phyloP scores from a whole-genome alignment of 2,329 filamentous ascomycete genomes.

The Fusarium poae region DNA sequence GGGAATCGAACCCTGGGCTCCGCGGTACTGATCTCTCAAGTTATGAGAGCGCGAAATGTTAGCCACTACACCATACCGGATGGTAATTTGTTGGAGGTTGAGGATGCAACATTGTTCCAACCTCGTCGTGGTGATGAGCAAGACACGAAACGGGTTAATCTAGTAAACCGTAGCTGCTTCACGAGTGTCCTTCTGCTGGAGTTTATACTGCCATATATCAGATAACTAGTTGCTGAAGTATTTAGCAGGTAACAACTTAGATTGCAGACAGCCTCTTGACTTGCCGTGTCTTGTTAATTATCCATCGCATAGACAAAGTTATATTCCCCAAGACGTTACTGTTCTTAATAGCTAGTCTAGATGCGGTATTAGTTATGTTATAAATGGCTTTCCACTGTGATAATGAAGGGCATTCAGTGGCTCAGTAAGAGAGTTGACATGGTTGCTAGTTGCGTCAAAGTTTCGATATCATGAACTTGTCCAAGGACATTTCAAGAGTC shows the following conservation, averaged over 20 bases:
- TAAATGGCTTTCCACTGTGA: background rate
- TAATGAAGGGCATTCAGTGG: too few relatives aligned
- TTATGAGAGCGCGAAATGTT: conserved; percentile 53
- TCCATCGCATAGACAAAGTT: too few relatives aligned
- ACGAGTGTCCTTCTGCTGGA: too few relatives aligned
- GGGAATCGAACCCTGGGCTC: conserved; percentile 48
- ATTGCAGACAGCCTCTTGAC: accelerated
- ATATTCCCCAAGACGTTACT: background rate
- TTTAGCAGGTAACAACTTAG: background rate
- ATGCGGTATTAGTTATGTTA: background rate
- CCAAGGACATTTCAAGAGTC: background rate
- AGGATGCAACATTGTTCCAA: background rate
- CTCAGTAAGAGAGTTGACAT: accelerated
- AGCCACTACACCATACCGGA: conserved; percentile 54
- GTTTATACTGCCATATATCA: background rate
- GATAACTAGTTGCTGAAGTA: background rate
- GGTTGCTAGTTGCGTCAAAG: background rate
- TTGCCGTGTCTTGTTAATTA: background rate
- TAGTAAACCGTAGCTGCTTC: background rate
- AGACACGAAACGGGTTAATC: background rate
- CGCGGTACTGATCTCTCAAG: conserved; percentile 39
- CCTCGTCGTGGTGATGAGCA: background rate
- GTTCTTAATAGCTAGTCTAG: background rate
- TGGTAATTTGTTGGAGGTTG: background rate
- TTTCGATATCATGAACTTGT: background rate